Evolutionary conservation across 805 yeast genomes (phyloP), one percentile per base, ranked within the genome.

Genomic region (Metschnikowia colocasiae): DNA sequence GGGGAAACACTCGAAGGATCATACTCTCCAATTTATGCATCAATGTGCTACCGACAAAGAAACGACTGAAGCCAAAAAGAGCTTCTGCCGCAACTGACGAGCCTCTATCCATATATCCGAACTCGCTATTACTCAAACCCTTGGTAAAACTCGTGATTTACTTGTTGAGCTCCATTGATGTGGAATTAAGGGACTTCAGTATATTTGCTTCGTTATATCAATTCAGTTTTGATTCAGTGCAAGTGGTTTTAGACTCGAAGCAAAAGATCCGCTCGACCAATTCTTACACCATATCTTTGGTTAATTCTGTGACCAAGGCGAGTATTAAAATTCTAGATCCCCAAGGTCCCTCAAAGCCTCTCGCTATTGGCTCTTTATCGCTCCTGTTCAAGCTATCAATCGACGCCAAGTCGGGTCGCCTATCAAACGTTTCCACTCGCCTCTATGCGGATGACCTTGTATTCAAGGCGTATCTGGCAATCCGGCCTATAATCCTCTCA

Each of bases 1-100:
- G 76, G 76, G 74, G 75, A 5, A 68, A 65, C 42, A 50, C 67
- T 16, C 51, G 65, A 35, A 61, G 53, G 56, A 32, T 69, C 7
- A 65, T 71, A 18, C 27, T 71, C 4, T 63, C 63, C 19, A 68
- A 60, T 40, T 40, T 67, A 16, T 12, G 29, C 20, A 26, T 49
- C 20, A 23, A 13, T 8, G 27, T 46, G 22, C 43, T 33, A 18
- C 32, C 45, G 34, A 31, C 26, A 34, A 16, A 23, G 26, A 15
- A 22, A 12, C 15, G 10, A 15, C 19, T 6, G 13, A 19, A 15
- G 35, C n/a, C 31, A 19, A 20, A 33, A 26, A 18, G 22, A 16
- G n/a, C 43, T 25, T 16, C 39, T 10, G 18, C 29, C 19, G 4
- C 27, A 12, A 27, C 45, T 2, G 45, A 37, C 4, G 25, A 35